Evolutionary conservation across 805 yeast species (phyloP).

Genomic region (Hanseniaspora opuntiae): DNA sequence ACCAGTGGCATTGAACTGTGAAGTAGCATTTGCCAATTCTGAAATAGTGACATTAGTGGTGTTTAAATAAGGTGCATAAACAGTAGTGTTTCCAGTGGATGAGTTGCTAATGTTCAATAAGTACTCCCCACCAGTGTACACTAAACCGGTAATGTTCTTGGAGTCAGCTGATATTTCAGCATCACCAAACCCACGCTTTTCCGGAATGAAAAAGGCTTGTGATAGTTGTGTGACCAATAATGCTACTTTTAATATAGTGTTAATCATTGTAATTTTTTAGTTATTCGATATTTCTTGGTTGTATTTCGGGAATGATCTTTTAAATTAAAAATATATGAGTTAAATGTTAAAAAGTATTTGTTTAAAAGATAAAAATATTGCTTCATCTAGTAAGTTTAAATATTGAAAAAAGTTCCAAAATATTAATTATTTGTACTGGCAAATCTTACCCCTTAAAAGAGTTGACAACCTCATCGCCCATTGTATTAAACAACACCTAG

Average conservation of each 20-base stretch:
- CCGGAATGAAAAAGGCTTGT: conserved; percentile 10
- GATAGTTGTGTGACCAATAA: conserved; percentile 12
- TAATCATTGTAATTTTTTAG: conserved; percentile 5
- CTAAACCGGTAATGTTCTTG: conserved; percentile 12
- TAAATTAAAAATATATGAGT: too few relatives aligned
- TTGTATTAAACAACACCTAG: too few relatives aligned
- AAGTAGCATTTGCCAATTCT: conserved; percentile 17
- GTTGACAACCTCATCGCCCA: too few relatives aligned
- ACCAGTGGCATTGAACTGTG: conserved; percentile 15
- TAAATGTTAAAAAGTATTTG: too few relatives aligned
- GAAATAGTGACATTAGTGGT: conserved; percentile 20
- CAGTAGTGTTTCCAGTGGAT: conserved; percentile 11
- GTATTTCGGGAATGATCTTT: too few relatives aligned
- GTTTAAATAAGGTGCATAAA: conserved; percentile 16
- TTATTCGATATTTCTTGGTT: not conserved
- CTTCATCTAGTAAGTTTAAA: too few relatives aligned
- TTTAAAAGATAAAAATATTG: too few relatives aligned
- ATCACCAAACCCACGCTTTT: conserved; percentile 9
- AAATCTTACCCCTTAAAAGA: too few relatives aligned
- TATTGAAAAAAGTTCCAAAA: too few relatives aligned
- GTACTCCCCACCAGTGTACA: conserved; percentile 4
- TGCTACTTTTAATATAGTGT: not conserved
- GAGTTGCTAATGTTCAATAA: conserved; percentile 4
- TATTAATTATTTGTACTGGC: too few relatives aligned
- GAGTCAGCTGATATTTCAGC: conserved; percentile 10